Evolutionary conservation across 352 stramenopile species (phyloP).

Genomic region (Phytophthora boehmeriae): DNA sequence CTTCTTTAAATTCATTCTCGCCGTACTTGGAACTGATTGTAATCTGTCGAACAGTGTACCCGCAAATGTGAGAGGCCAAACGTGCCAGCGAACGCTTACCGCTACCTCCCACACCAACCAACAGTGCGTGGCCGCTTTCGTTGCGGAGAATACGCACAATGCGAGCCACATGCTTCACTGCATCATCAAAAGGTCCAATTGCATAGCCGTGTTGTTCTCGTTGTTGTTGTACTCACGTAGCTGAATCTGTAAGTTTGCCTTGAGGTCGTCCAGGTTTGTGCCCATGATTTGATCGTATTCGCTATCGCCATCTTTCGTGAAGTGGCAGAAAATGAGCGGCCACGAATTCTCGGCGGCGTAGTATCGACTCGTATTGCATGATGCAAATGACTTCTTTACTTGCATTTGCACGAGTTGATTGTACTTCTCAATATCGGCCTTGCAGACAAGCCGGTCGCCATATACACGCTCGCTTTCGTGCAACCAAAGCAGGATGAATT

Average conservation of each 20-base stretch:
- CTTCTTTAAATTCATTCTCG: conserved; percentile 97
- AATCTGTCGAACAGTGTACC: conserved; percentile 92
- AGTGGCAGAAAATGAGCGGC: conserved; percentile 96
- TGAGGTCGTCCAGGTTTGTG: conserved; percentile 90
- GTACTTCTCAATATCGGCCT: conserved; percentile 94
- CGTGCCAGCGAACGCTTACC: conserved; percentile 95
- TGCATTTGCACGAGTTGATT: conserved; percentile 94
- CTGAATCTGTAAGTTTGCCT: conserved; percentile 88
- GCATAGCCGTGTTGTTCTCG: conserved; percentile 96
- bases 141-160: conserved; percentile 95
- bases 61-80: conserved; percentile 94
- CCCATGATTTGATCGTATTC: conserved; percentile 95
- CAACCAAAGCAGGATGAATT: conserved; percentile 95
- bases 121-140: conserved; percentile 89
- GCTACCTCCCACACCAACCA: conserved; percentile 94
- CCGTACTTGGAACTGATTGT: conserved; percentile 95
- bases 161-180: conserved; percentile 95
- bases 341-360: conserved; percentile 95
- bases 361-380: conserved; percentile 92
- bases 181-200: conserved; percentile 96
- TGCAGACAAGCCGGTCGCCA: conserved; percentile 93
- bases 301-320: conserved; percentile 92
- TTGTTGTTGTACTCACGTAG: conserved; percentile 96
- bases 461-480: conserved; percentile 97
- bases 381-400: conserved; percentile 94